A percentile compares a stretch with the other conserved stretches of the same genome.
These are phyloP conservation scores for Populus davidiana DNA, from an alignment of 345 rosid species.

Conservation along the genomic window DNA sequence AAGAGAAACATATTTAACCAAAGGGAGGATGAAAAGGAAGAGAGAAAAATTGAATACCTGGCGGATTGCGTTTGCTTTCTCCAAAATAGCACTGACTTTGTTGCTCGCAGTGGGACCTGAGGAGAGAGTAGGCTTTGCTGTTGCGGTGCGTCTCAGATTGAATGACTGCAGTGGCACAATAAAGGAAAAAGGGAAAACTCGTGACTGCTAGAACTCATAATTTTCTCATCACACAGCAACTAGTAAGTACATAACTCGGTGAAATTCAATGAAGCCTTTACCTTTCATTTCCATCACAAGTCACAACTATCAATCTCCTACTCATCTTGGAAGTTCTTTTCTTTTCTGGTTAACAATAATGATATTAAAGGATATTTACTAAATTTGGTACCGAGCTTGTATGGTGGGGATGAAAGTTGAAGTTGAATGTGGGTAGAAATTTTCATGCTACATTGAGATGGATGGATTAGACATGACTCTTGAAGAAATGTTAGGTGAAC, in stretches of 20 bases:
- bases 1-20: not conserved
- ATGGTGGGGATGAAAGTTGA: not conserved
- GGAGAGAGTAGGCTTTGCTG: slow-evolving; percentile 37
- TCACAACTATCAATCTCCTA: not conserved
- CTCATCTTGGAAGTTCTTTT: not conserved
- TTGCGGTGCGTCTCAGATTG: slow-evolving; percentile 56
- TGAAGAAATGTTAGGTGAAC: not conserved
- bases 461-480: not conserved
- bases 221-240: not conserved
- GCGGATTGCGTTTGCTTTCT: slow-evolving; percentile 95
- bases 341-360: not conserved
- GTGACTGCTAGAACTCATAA: not conserved
- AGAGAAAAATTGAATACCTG: slow-evolving; percentile 46
- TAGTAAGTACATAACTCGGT: not conserved
- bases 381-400: not conserved
- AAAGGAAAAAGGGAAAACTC: not conserved
- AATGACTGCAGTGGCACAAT: slow-evolving; percentile 50
- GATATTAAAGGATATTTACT: not conserved
- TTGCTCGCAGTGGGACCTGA: slow-evolving; percentile 45
- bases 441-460: not conserved
- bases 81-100: slow-evolving; percentile 73
- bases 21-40: not conserved
- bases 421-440: not conserved
- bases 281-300: not conserved
- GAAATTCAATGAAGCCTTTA: not conserved